phyloP scores from a whole-genome alignment of 345 rosid genomes.

The Triadica sebifera region DNA sequence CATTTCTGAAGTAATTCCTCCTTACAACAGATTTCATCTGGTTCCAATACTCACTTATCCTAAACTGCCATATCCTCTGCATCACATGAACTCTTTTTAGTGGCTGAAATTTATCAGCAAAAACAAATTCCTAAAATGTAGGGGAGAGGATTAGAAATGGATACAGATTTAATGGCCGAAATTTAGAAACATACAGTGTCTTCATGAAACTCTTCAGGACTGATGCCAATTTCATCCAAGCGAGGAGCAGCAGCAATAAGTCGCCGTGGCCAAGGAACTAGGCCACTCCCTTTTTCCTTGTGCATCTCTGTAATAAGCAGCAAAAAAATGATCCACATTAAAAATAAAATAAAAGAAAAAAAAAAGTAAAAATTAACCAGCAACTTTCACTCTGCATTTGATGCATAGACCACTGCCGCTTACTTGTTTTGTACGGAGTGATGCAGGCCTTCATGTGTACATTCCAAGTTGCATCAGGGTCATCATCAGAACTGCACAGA shows the following conservation, averaged over 20 bases:
- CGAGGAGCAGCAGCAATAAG: conserved; percentile 74
- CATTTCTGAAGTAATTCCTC: conserved; percentile 73
- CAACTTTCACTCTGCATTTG: not conserved
- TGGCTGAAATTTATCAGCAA: conserved; percentile 6
- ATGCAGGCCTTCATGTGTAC: conserved; percentile 91
- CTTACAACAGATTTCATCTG: conserved; percentile 78
- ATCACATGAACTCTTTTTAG: conserved; percentile 16
- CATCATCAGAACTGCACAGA: conserved; percentile 71
- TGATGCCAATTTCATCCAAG: conserved; percentile 73
- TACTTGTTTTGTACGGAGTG: conserved; percentile 72
- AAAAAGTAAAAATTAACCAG: not conserved
- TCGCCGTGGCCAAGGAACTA: conserved; percentile 88
- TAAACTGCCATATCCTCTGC: conserved; percentile 81
- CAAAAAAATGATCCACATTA: not conserved
- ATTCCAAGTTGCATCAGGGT: conserved; percentile 87
- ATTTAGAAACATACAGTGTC: conserved; percentile 58
- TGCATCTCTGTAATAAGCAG: conserved; percentile 56
- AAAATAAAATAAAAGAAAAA: not conserved
- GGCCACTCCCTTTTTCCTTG: conserved; percentile 72
- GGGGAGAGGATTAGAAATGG: not conserved
- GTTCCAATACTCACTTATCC: conserved; percentile 87
- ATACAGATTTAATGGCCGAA: conserved; percentile 4
- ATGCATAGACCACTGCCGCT: conserved; percentile 25
- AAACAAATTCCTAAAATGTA: not conserved
- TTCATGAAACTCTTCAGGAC: conserved; percentile 60